Evolutionary conservation across 495 filamentous ascomycete species (phyloP).

Genomic region (Lophiotrema nucula): DNA sequence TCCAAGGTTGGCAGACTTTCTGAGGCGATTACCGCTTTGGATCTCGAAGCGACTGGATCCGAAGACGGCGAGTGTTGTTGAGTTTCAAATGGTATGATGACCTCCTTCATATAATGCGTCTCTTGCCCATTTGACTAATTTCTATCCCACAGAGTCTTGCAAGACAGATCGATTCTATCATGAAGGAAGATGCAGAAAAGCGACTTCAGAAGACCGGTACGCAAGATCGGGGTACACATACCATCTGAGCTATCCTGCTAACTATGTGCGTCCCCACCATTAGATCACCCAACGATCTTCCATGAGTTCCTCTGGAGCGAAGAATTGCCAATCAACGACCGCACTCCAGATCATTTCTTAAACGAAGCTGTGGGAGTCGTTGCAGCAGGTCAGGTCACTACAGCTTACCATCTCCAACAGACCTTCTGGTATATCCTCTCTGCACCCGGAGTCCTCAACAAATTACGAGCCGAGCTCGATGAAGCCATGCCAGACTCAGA

Average conservation of each 20-base stretch:
- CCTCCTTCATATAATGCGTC: background rate
- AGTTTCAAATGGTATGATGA: background rate
- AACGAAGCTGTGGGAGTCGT: slow-evolving; percentile 8
- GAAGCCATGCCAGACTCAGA: background rate
- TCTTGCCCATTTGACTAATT: background rate
- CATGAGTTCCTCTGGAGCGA: slow-evolving; percentile 1
- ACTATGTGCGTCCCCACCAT: background rate
- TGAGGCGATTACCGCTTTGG: background rate
- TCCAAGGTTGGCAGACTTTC: background rate
- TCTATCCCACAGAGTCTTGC: background rate
- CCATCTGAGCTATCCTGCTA: too few relatives aligned
- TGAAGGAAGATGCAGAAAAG: background rate
- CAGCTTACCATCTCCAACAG: background rate
- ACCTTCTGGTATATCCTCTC: background rate
- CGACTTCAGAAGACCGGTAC: background rate
- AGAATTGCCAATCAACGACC: slow-evolving; percentile 1
- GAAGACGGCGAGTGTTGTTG: too few relatives aligned
- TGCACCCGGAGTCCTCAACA: background rate
- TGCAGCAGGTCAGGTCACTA: slow-evolving; percentile 4
- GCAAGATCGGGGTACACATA: background rate
- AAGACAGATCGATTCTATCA: background rate
- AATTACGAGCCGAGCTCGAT: too few relatives aligned
- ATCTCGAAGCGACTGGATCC: too few relatives aligned
- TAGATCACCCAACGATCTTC: slow-evolving; percentile 11
- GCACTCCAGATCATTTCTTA: background rate